phyloP scores from a whole-genome alignment of 306 rosid species.

The Inga oerstediana region DNA sequence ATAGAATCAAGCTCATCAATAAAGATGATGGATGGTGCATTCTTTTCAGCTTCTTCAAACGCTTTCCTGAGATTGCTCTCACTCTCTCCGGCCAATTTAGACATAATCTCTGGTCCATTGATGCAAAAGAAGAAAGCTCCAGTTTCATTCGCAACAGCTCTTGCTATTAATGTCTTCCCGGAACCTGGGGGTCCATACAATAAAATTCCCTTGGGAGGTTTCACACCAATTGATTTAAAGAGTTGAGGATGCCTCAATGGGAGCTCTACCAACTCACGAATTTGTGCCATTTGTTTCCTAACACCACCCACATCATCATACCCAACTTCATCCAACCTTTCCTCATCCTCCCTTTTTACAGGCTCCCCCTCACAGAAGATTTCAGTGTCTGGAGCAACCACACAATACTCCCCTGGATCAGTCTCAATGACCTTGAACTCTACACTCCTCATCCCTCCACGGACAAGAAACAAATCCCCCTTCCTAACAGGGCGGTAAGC shows the following conservation, averaged over 20 bases:
- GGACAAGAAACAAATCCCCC: slow-evolving; percentile 65
- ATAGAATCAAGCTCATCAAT: slow-evolving; percentile 73
- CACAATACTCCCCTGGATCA: slow-evolving; percentile 69
- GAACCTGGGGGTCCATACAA: slow-evolving; percentile 78
- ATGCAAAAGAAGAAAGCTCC: slow-evolving; percentile 75
- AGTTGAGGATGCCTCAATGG: slow-evolving; percentile 74
- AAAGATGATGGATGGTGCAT: slow-evolving; percentile 70
- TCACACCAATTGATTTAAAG: slow-evolving; percentile 70
- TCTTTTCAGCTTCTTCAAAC: slow-evolving; percentile 73
- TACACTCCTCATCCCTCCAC: slow-evolving; percentile 71
- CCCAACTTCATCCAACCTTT: slow-evolving; percentile 63
- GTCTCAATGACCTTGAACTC: slow-evolving; percentile 75
- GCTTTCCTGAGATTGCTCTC: slow-evolving; percentile 71
- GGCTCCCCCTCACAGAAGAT: slow-evolving; percentile 71
- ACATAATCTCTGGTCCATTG: slow-evolving; percentile 73
- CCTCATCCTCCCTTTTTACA: slow-evolving; percentile 67
- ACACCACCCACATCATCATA: slow-evolving; percentile 82
- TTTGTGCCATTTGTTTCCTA: slow-evolving; percentile 74
- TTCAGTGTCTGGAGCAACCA: slow-evolving; percentile 74
- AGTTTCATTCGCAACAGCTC: slow-evolving; percentile 74
- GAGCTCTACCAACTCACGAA: slow-evolving; percentile 70
- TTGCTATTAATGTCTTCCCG: slow-evolving; percentile 65
- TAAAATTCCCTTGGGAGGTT: slow-evolving; percentile 71
- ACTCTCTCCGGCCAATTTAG: slow-evolving; percentile 72
- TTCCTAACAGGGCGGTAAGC: slow-evolving; percentile 72